These are phyloP conservation scores for Lentinula sp. DNA, from an alignment of 768 basidiomycete genomes.

Conservation along the genomic window DNA sequence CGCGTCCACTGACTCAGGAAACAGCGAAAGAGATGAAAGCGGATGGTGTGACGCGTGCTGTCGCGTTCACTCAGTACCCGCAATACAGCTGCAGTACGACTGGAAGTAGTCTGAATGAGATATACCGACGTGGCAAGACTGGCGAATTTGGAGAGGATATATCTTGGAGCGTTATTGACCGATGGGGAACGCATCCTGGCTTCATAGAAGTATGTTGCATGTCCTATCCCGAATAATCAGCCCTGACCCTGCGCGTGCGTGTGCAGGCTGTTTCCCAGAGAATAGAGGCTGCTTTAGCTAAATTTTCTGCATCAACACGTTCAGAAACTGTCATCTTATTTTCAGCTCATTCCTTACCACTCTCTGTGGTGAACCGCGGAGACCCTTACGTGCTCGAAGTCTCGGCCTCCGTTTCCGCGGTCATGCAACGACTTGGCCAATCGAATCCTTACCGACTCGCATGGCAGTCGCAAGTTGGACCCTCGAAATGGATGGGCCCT, in stretches of 20 bases:
- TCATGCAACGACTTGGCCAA: constrained; percentile 81
- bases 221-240: constrained; percentile 2
- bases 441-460: constrained; percentile 88
- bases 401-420: constrained; percentile 86
- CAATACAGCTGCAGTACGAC: constrained; percentile 99
- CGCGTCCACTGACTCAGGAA: constrained; percentile 79
- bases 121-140: constrained; percentile 60
- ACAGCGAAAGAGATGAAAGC: constrained; percentile 77
- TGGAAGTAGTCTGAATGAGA: constrained; percentile 93
- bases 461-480: constrained; percentile 98
- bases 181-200: constrained; percentile 95
- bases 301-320: constrained; percentile 69
- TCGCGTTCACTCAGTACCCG: constrained; percentile 98
- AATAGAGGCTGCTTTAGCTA: constrained; percentile 73
- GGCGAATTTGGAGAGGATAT: constrained; percentile 60
- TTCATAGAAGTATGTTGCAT: constrained; percentile 76
- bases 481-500: constrained; percentile 97
- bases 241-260: not conserved
- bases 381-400: constrained; percentile 97
- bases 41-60: constrained; percentile 87
- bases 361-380: constrained; percentile 98
- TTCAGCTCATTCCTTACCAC: constrained; percentile 95
- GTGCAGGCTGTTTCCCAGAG: constrained; percentile 85
- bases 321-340: constrained; percentile 81
- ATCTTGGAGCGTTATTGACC: constrained; percentile 96